Conservation (phyloP, 257 asterid genomes). For the Capsicum baccatum region DNA sequence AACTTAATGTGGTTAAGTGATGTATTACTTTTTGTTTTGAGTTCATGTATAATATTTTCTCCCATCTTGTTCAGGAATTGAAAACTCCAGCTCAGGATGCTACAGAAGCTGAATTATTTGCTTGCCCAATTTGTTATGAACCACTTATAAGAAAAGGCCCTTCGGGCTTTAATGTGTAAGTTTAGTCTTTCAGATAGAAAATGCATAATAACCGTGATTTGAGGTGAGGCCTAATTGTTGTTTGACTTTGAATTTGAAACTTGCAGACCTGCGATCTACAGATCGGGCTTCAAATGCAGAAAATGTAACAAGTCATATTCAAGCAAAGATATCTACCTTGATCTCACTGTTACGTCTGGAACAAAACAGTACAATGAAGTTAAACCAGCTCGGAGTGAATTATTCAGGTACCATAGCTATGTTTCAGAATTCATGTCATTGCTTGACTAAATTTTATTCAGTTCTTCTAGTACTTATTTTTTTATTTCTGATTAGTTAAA, state of each 20-base stretch:
- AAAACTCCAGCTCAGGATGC: constrained; percentile 43
- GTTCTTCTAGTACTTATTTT: neutral
- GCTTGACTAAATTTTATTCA: constrained; percentile 11
- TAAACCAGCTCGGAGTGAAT: constrained; percentile 80
- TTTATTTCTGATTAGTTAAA: neutral
- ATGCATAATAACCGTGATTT: neutral
- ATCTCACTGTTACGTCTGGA: constrained; percentile 91
- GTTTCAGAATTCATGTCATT: neutral
- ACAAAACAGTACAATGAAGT: constrained; percentile 77
- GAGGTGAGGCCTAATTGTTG: constrained; percentile 3
- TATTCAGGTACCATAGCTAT: constrained; percentile 65
- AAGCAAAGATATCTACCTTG: constrained; percentile 84
- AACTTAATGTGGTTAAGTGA: constrained; percentile 2
- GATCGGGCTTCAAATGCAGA: constrained; percentile 87
- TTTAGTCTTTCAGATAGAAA: constrained; percentile 28
- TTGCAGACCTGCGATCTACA: constrained; percentile 86
- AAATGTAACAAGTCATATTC: constrained; percentile 86
- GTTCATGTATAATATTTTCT: neutral
- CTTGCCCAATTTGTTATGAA: constrained; percentile 91
- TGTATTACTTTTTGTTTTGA: neutral
- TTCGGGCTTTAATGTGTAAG: constrained; percentile 90
- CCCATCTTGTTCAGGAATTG: constrained; percentile 55
- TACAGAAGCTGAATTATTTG: constrained; percentile 65
- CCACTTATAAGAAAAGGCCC: constrained; percentile 92
- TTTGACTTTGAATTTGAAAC: constrained; percentile 29